phyloP scores from a whole-genome alignment of 2,329 filamentous ascomycete genomes.

The Arthrinium puccinioides region DNA sequence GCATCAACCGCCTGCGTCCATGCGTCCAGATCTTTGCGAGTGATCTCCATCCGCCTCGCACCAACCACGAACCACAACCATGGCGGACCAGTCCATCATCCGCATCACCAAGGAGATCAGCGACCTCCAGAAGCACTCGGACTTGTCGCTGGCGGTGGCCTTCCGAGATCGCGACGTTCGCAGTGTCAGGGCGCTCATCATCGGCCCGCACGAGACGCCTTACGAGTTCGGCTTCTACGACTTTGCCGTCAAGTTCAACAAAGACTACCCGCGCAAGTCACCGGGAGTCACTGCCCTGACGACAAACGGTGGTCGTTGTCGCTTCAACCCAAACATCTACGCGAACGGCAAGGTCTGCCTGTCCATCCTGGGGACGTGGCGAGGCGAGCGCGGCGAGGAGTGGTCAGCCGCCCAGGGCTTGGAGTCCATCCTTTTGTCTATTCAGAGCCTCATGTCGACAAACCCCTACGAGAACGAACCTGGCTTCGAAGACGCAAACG shows the following conservation, averaged over 20 bases:
- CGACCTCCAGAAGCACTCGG: slow-evolving; percentile 74
- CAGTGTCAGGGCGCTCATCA: slow-evolving; percentile 77
- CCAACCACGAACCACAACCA: slow-evolving; percentile 31
- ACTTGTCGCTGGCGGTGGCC: slow-evolving; percentile 82
- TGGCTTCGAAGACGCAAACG: slow-evolving; percentile 74
- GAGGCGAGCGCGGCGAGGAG: slow-evolving; percentile 80
- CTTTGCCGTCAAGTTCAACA: slow-evolving; percentile 72
- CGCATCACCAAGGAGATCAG: slow-evolving; percentile 86
- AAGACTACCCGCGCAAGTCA: slow-evolving; percentile 73
- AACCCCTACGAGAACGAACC: slow-evolving; percentile 97
- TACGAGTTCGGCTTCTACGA: slow-evolving; percentile 98
- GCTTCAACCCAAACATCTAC: slow-evolving; percentile 98
- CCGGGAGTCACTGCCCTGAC: slow-evolving; percentile 62
- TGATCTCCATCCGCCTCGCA: too few relatives aligned
- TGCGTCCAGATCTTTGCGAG: too few relatives aligned
- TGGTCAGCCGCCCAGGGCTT: slow-evolving; percentile 96
- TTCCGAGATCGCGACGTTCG: slow-evolving; percentile 85
- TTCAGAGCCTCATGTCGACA: slow-evolving; percentile 89
- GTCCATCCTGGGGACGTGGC: slow-evolving; percentile 94
- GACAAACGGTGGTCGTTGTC: slow-evolving; percentile 79
- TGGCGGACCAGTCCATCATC: slow-evolving; percentile 82
- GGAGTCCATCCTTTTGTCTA: slow-evolving; percentile 89
- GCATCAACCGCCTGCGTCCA: too few relatives aligned
- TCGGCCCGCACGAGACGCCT: slow-evolving; percentile 88
- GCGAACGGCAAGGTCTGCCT: slow-evolving; percentile 85